phyloP scores from a whole-genome alignment of 2,329 filamentous ascomycete genomes.

The Blastomyces gilchristii region DNA sequence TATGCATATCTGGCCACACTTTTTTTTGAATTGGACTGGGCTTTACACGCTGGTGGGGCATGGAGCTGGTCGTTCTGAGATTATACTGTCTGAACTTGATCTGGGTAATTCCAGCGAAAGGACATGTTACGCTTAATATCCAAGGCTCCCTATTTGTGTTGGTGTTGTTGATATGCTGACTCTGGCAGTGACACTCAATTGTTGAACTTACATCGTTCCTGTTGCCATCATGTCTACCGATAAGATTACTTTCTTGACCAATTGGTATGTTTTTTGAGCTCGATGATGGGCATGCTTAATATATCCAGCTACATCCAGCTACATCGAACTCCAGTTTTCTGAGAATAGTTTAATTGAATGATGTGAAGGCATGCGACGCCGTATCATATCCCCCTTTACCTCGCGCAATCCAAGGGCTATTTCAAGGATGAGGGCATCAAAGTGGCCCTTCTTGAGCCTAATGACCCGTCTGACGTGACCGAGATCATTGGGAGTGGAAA shows the following conservation, averaged over 20 bases:
- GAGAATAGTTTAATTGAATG: constrained; percentile 10
- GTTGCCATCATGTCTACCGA: constrained; percentile 60
- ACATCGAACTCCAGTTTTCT: not conserved
- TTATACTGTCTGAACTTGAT: constrained; percentile 75
- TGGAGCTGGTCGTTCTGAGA: constrained; percentile 49
- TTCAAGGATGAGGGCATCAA: constrained; percentile 67
- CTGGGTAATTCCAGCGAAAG: constrained; percentile 82
- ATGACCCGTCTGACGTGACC: constrained; percentile 71
- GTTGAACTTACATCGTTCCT: constrained; percentile 28
- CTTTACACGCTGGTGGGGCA: not conserved
- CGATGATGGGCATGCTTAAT: no score
- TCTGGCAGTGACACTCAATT: constrained; percentile 13
- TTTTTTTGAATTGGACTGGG: not conserved
- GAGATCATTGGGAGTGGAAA: constrained; percentile 70
- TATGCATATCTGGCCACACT: not conserved
- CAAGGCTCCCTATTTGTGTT: constrained; percentile 24
- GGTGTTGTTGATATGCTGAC: constrained; percentile 25
- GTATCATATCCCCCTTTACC: constrained; percentile 68
- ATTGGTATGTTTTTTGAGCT: constrained; percentile 50
- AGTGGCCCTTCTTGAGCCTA: constrained; percentile 65
- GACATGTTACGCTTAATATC: constrained; percentile 61
- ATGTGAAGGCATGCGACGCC: constrained; percentile 62
- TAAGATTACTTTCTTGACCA: constrained; percentile 76
- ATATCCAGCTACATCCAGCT: not conserved
- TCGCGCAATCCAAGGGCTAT: constrained; percentile 65